phyloP scores from a whole-genome alignment of 805 yeast species.

The Candida ficus region DNA sequence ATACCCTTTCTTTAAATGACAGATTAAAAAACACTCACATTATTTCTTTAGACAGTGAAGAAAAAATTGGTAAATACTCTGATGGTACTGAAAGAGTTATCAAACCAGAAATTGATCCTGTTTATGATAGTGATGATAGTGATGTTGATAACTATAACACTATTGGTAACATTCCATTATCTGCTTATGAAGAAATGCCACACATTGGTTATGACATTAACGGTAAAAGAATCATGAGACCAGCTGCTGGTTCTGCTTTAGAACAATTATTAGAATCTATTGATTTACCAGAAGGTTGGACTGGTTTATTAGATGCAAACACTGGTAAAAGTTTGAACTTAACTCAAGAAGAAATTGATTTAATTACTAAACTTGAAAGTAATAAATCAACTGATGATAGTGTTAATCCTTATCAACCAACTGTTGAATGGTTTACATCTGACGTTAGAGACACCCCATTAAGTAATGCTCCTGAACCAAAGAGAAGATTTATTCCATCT shows the following conservation, averaged over 20 bases:
- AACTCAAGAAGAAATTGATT: conserved; percentile 81
- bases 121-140: conserved; percentile 92
- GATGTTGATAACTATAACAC: conserved; percentile 80
- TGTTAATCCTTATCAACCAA: conserved; percentile 87
- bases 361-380: conserved; percentile 78
- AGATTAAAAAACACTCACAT: conserved; percentile 51
- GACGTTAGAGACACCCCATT: conserved; percentile 85
- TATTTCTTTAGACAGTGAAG: conserved; percentile 35
- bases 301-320: conserved; percentile 86
- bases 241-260: conserved; percentile 93
- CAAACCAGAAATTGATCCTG: conserved; percentile 88
- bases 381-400: conserved; percentile 79
- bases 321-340: conserved; percentile 84
- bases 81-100: conserved; percentile 80
- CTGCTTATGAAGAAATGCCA: conserved; percentile 95
- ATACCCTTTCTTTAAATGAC: conserved; percentile 45
- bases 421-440: conserved; percentile 92
- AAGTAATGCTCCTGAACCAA: conserved; percentile 93
- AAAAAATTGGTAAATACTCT: conserved; percentile 46
- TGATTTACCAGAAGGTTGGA: conserved; percentile 98
- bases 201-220: conserved; percentile 96
- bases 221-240: conserved; percentile 98
- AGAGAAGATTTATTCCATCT: conserved; percentile 93
- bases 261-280: conserved; percentile 85
- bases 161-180: conserved; percentile 87